Evolutionary conservation across 495 filamentous ascomycete genomes (phyloP), one percentile per base, ranked within the genome.

Genomic region (Clavariopsis aquatica): DNA sequence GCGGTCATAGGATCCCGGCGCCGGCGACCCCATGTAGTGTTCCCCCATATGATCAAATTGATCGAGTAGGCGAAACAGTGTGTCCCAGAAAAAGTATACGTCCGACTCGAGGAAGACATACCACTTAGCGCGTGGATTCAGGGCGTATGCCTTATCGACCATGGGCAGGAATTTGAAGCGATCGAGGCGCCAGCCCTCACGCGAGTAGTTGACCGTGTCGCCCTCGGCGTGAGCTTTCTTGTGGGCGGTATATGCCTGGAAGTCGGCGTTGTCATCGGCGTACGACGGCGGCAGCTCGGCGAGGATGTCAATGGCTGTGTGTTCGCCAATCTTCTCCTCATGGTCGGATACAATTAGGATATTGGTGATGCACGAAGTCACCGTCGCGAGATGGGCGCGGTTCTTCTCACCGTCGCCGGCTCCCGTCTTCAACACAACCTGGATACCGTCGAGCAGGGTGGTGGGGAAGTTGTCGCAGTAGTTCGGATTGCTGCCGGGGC

Each of bases 271-370:
- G 36, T 71, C 67, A 12, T 62, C 45, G 9, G 68, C 65, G 60
- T 73, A 74, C 1, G 75, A 74, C 13, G 66, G 34, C 1, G 75
- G 71, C 5, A 78, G 57, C 26, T 73, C 68, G 38, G 76, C 74
- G 29, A 82, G 71, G 27, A 80, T 71, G 64, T 81, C 78, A 60
- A 79, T 67, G 8, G 75, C 70, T 0, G 55, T 54, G 12, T 80
- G 75, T 1, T 72, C 70, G 36, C 76, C 70, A 20, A 80, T 55
- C 51, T 72, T 73, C 47, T 81, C 77, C 43, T 78, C 75, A 55
- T 76, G 77, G 66, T 83, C 80, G 26, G 80, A 82, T 66, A 81
- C 77, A 41, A 83, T 64, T 27, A 75, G 73, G 20, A 76, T 75
- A 56, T 82, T 77, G 0, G 74, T 60, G 20, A 80, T 76, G 51